Base-by-base conservation (phyloP, 192 early-diverging fungal genomes). In the Fimicolochytrium jonesii region DNA sequence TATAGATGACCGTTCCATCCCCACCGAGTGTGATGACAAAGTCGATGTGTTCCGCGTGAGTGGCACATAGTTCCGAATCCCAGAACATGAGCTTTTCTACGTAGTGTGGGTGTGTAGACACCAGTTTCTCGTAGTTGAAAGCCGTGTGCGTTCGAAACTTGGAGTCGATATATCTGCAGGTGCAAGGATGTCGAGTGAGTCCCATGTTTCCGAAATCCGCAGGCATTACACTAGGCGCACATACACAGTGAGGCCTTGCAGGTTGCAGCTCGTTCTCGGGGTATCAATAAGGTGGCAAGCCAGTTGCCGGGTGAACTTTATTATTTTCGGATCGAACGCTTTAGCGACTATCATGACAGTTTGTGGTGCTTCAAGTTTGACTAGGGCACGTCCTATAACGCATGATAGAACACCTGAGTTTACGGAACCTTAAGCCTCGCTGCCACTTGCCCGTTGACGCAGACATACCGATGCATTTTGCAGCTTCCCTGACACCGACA, bases 1-100 rank as follows among this genome's bases (percentile, higher is more conserved):
- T 91, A 69, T 88, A 98, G 33, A 98, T 79, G 1, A 98, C 94
- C 1, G 94, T 98, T 32, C 94, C 94, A 78, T 98, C 94, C 35
- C 94, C 96, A 35, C 94, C 94, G 59, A 98, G 86, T 68, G 93
- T 96, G 51, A 97, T 82, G 41, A 94, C 83, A 76, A 98, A 90
- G 62, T 94, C 56, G 61, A 56, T 91, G 85, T 76, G 90, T 84
- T 44, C 92, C 84, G 53, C 88, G 13, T 70, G 47, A 2, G 50
- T 20, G 10, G 67, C 68, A 48, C 71, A 73, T 2, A 73, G 54
- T 30, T 73, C 61, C 17, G 67, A 56, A 5, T 42, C 55, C 71
- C 71, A 73, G 32, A 70, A 70, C 35, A 28, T 20, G 13, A 71
- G 26, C 20, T 28, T 20, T 9, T 22, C 15, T 17, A 15, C 56